Conservation (phyloP, 495 filamentous ascomycete genomes). For the Chaetomium cochliodes region DNA sequence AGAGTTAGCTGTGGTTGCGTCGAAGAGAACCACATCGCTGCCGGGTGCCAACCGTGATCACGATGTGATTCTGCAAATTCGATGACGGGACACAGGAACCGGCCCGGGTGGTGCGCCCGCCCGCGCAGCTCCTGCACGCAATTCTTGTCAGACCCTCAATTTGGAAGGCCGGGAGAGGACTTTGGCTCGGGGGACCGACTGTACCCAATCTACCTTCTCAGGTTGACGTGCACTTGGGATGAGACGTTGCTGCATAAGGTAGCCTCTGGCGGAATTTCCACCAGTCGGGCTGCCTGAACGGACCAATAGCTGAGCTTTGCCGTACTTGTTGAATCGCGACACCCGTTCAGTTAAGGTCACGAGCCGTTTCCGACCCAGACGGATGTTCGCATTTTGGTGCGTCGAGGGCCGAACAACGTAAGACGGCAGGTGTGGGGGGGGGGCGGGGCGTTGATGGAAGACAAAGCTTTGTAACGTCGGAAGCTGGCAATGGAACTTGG, state of each 20-base stretch:
- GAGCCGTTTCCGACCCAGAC: background rate
- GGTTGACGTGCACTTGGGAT: background rate
- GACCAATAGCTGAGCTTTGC: background rate
- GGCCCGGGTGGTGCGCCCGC: constrained; percentile 3
- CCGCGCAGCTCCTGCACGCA: background rate
- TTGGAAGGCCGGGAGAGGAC: background rate
- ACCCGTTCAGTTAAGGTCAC: background rate
- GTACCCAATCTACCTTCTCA: too few species aligned
- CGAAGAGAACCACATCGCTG: background rate
- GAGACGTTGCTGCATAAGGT: constrained; percentile 1
- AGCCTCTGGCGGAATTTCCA: background rate
- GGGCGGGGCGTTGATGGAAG: background rate
- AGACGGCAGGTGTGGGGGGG: background rate
- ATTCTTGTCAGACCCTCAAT: constrained; percentile 7
- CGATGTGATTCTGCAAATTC: constrained; percentile 3
- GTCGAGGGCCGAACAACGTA: background rate
- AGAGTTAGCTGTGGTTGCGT: background rate
- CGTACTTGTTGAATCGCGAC: too few species aligned
- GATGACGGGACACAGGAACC: constrained; percentile 15
- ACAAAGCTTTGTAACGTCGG: background rate
- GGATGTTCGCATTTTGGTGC: background rate
- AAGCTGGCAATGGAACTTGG: background rate
- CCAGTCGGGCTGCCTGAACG: background rate
- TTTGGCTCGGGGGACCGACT: too few species aligned
- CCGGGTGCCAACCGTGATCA: background rate